Percentiles rank a stretch among this genome's conserved stretches.
phyloP scores from a whole-genome alignment of 148 eudicot genomes.

The Vaccinium corymbosum region DNA sequence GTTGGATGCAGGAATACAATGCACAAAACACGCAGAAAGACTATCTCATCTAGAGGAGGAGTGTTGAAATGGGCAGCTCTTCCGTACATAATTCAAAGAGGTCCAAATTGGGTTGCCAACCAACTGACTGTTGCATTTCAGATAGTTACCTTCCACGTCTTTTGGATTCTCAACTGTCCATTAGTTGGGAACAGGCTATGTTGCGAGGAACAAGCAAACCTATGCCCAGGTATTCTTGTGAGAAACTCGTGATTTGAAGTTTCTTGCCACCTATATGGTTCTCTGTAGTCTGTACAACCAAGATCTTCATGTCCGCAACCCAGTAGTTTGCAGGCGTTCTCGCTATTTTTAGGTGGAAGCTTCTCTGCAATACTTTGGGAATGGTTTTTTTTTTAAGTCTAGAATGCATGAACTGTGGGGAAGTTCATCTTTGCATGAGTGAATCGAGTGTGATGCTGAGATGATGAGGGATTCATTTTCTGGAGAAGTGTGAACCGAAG shows the following conservation, averaged over 20 bases:
- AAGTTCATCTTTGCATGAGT: neutral
- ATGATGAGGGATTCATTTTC: conserved; percentile 4
- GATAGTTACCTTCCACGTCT: neutral
- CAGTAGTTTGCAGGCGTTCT: neutral
- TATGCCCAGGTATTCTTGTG: neutral
- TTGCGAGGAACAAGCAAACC: neutral
- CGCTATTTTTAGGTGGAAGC: neutral
- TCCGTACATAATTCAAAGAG: conserved; percentile 7
- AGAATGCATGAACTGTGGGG: neutral
- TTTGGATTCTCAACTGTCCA: neutral
- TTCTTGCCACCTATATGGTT: conserved; percentile 2
- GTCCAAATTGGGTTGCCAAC: neutral
- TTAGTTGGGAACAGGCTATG: neutral
- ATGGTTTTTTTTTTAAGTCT: neutral
- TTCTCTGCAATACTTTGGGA: neutral
- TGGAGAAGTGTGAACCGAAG: conserved; percentile 7
- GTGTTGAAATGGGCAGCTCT: neutral
- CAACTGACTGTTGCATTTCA: neutral
- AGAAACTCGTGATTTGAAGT: neutral
- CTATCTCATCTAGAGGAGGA: neutral
- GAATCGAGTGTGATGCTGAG: conserved; percentile 11
- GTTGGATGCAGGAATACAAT: neutral
- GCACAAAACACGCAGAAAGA: neutral
- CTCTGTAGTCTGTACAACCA: neutral
- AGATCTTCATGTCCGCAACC: conserved; percentile 6